Conservation (phyloP, 345 rosid species). For the Euclidium syriacum region DNA sequence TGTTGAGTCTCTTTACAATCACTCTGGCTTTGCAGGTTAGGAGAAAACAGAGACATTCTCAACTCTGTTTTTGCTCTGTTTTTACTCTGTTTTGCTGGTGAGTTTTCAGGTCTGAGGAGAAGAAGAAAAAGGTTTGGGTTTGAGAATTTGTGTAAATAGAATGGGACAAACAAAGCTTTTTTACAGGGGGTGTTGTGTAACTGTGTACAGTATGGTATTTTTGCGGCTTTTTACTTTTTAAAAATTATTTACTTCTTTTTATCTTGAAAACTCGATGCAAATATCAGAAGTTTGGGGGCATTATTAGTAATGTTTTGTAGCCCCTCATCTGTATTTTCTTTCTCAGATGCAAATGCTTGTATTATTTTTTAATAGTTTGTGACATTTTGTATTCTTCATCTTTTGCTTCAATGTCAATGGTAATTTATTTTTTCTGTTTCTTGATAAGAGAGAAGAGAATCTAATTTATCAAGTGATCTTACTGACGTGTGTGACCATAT, state of each 20-base stretch:
- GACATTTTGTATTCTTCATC: constrained; percentile 24
- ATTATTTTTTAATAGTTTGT: constrained; percentile 22
- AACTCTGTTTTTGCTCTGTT: background rate
- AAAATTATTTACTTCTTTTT: constrained; percentile 1
- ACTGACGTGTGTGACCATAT: too few species aligned
- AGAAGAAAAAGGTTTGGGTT: constrained; percentile 23
- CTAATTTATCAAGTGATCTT: too few species aligned
- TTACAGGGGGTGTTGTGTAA: constrained; percentile 28
- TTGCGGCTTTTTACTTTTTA: constrained; percentile 4
- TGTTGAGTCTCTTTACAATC: constrained; percentile 17
- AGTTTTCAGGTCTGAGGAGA: constrained; percentile 22
- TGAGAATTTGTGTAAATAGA: constrained; percentile 34
- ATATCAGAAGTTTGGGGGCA: constrained; percentile 23
- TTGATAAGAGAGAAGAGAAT: too few species aligned
- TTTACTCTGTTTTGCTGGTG: constrained; percentile 16
- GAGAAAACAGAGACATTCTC: constrained; percentile 13
- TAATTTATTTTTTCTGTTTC: background rate
- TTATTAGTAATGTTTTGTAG: constrained; percentile 18
- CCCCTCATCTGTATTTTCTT: constrained; percentile 25
- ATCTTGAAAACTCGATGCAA: constrained; percentile 27
- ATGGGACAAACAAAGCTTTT: constrained; percentile 11
- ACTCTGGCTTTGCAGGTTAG: constrained; percentile 15
- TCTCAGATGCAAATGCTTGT: constrained; percentile 26
- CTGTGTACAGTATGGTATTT: constrained; percentile 30
- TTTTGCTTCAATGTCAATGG: constrained; percentile 12